Evolutionary conservation across 352 stramenopile genomes (phyloP).

Genomic region (Phytophthora capsici): DNA sequence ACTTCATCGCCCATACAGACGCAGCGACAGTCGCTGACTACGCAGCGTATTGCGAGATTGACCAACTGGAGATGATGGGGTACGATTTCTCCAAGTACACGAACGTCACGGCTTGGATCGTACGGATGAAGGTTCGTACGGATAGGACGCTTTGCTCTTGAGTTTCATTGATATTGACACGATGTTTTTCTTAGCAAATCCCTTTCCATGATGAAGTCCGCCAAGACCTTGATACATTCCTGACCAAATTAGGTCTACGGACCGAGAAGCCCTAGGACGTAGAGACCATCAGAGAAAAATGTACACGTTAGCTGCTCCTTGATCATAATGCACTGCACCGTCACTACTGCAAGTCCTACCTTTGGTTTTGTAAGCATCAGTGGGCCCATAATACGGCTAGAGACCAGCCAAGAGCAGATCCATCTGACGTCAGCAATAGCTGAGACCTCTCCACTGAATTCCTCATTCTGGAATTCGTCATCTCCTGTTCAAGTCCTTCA

Average conservation of each 20-base stretch:
- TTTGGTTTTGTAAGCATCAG: constrained; percentile 26
- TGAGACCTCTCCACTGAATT: constrained; percentile 8
- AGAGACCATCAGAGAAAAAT: no score
- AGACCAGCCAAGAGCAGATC: constrained; percentile 12
- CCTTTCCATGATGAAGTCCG: constrained; percentile 35
- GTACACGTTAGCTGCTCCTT: no score
- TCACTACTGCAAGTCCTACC: constrained; percentile 18
- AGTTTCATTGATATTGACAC: not conserved
- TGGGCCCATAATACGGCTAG: constrained; percentile 21
- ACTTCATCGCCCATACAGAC: constrained; percentile 50
- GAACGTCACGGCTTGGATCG: constrained; percentile 48
- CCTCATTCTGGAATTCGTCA: constrained; percentile 31
- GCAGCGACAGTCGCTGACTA: constrained; percentile 55
- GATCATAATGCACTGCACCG: not conserved
- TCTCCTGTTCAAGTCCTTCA: not conserved
- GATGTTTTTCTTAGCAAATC: constrained; percentile 22
- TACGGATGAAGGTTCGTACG: constrained; percentile 28
- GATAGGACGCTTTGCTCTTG: not conserved
- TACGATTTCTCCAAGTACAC: constrained; percentile 53
- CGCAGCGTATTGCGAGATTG: constrained; percentile 59
- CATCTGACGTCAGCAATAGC: not conserved
- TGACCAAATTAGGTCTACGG: constrained; percentile 15
- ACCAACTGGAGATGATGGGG: constrained; percentile 55
- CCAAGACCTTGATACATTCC: constrained; percentile 38
- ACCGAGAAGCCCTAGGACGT: constrained; percentile 20